Percentiles rank a stretch among this genome's conserved stretches.
phyloP scores from a whole-genome alignment of 1,284 basidiomycete genomes.

The Pseudozyma tsukubaensis region DNA sequence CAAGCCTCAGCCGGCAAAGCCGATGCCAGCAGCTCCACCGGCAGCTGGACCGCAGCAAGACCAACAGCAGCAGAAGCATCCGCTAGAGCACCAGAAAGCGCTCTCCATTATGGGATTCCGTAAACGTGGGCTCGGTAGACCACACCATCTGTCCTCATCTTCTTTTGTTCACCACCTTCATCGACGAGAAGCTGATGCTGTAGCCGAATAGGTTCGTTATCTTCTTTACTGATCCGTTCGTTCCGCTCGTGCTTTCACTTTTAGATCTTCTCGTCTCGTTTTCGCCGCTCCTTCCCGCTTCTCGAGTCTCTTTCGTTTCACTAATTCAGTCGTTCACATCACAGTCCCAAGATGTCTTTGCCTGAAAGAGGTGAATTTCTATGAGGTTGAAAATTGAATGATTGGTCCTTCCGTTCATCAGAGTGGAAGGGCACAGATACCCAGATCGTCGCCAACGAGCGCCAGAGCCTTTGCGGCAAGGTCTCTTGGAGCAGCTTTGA shows the following conservation, averaged over 20 bases:
- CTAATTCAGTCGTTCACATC: no score
- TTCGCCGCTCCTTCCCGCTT: no score
- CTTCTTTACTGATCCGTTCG: no score
- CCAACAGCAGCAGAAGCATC: background rate
- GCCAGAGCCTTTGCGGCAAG: conserved; percentile 26
- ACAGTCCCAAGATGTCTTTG: no score
- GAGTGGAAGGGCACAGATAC: conserved; percentile 6
- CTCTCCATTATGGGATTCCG: conserved; percentile 33
- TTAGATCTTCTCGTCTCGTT: no score
- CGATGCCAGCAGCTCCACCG: background rate
- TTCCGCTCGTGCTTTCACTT: no score
- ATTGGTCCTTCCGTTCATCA: no score
- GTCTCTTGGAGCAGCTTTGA: conserved; percentile 13
- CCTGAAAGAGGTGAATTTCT: no score
- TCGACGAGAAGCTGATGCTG: background rate
- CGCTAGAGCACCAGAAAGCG: conserved; percentile 14
- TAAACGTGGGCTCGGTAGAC: background rate
- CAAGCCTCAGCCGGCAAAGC: no score
- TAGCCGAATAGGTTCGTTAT: no score
- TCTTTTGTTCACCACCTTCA: background rate
- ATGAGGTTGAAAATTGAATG: no score
- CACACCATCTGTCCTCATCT: background rate
- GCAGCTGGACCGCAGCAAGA: background rate
- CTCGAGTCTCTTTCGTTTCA: no score
- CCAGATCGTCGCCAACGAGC: conserved; percentile 26